phyloP scores from a whole-genome alignment of 805 yeast genomes.

The Candida nemodendra region DNA sequence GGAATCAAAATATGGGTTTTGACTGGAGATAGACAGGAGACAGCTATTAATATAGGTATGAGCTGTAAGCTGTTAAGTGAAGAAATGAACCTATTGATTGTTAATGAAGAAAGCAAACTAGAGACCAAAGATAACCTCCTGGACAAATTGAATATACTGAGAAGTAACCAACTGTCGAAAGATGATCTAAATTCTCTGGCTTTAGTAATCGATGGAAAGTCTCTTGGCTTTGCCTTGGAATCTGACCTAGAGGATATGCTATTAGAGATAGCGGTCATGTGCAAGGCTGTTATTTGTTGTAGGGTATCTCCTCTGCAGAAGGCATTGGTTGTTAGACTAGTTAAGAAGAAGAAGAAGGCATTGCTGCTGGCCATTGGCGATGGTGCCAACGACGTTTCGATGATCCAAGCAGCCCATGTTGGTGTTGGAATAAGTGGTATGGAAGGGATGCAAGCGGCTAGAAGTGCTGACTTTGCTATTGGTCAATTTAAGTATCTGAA shows the following conservation, averaged over 20 bases:
- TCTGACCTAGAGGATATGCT: constrained; percentile 74
- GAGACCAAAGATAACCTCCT: constrained; percentile 72
- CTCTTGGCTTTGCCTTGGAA: constrained; percentile 83
- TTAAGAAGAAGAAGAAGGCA: constrained; percentile 76
- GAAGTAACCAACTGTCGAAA: constrained; percentile 60
- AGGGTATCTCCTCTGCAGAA: constrained; percentile 97
- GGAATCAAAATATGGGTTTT: constrained; percentile 97
- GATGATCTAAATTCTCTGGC: constrained; percentile 81
- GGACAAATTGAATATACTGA: constrained; percentile 74
- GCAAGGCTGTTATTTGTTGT: constrained; percentile 97
- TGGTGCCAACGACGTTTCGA: constrained; percentile 98
- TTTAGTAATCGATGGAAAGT: constrained; percentile 89
- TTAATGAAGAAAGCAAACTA: constrained; percentile 80
- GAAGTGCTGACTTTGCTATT: constrained; percentile 96
- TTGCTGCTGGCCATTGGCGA: constrained; percentile 91
- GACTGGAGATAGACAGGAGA: constrained; percentile 98
- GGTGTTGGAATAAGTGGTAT: constrained; percentile 99
- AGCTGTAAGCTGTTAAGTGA: constrained; percentile 91
- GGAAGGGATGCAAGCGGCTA: constrained; percentile 99
- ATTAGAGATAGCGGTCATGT: constrained; percentile 74
- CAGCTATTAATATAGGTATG: constrained; percentile 98
- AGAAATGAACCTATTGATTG: constrained; percentile 89
- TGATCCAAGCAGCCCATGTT: constrained; percentile 99
- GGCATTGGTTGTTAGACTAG: constrained; percentile 93
- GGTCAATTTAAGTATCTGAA: constrained; percentile 90